Percentiles rank a stretch among this genome's conserved stretches.
These are phyloP conservation scores for Malassezia nana DNA, from an alignment of 1,284 basidiomycete genomes.

Conservation along the genomic window DNA sequence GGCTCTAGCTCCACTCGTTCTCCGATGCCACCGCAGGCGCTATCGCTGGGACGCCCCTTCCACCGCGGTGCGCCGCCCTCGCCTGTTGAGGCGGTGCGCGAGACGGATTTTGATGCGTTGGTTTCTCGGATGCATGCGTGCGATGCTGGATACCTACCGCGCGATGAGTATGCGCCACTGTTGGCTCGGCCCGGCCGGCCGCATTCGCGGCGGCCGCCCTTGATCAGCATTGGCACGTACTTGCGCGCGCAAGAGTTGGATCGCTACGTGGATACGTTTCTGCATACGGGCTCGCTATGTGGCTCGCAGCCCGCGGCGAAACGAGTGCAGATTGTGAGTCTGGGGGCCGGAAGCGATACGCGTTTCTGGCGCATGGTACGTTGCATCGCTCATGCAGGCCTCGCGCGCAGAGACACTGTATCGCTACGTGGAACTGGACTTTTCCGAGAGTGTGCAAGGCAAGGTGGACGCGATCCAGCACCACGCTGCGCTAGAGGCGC, in stretches of 20 bases:
- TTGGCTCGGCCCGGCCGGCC: not conserved
- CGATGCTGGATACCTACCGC: slow-evolving; percentile 15
- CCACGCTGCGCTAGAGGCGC: not conserved
- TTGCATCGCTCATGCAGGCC: slow-evolving; percentile 45
- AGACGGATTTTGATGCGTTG: slow-evolving; percentile 21
- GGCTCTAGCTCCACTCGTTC: not conserved
- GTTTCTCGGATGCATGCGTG: slow-evolving; percentile 19
- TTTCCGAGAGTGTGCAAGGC: slow-evolving; percentile 66
- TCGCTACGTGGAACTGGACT: slow-evolving; percentile 78
- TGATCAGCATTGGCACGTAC: slow-evolving; percentile 92
- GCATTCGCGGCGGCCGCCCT: slow-evolving; percentile 61
- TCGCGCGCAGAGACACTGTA: slow-evolving; percentile 36
- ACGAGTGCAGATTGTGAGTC: slow-evolving; percentile 67
- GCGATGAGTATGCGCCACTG: slow-evolving; percentile 9
- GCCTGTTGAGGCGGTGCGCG: slow-evolving; percentile 15
- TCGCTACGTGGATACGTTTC: slow-evolving; percentile 63
- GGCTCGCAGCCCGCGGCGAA: slow-evolving; percentile 29
- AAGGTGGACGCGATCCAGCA: slow-evolving; percentile 69
- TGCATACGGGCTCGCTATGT: slow-evolving; percentile 49
- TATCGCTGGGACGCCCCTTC: slow-evolving; percentile 9
- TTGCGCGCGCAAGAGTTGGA: slow-evolving; percentile 75
- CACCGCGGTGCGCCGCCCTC: not conserved
- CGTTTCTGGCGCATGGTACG: slow-evolving; percentile 70
- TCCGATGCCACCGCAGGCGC: not conserved
- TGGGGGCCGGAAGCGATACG: slow-evolving; percentile 86